phyloP scores from a whole-genome alignment of 345 rosid species.

The Corchorus capsularis region DNA sequence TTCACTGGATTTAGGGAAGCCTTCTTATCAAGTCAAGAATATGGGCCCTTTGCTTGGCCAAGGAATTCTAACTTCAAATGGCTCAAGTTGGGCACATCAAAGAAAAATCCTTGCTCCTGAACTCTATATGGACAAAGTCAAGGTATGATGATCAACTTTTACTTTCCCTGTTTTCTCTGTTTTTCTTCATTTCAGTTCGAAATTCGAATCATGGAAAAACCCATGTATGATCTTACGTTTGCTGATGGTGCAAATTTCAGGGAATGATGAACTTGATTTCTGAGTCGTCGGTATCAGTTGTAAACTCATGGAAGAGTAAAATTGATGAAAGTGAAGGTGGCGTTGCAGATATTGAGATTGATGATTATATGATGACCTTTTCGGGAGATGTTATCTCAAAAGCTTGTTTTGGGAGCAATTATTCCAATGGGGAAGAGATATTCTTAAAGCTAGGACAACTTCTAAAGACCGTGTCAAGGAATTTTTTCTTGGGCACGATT shows the following conservation, averaged over 20 bases:
- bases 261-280: constrained; percentile 36
- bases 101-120: constrained; percentile 37
- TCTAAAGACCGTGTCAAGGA: constrained; percentile 32
- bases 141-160: constrained; percentile 21
- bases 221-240: too few species aligned
- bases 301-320: constrained; percentile 37
- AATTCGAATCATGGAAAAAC: too few species aligned
- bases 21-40: constrained; percentile 36
- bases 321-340: constrained; percentile 36
- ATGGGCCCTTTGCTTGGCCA: constrained; percentile 45
- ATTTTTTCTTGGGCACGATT: constrained; percentile 26
- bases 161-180: not conserved
- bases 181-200: too few species aligned
- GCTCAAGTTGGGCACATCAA: constrained; percentile 38
- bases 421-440: constrained; percentile 34
- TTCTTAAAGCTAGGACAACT: constrained; percentile 37
- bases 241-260: constrained; percentile 11
- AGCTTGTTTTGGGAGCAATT: constrained; percentile 49
- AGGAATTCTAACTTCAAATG: too few species aligned
- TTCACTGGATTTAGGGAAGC: constrained; percentile 45
- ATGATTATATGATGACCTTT: constrained; percentile 34
- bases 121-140: constrained; percentile 34
- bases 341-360: constrained; percentile 35
- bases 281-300: constrained; percentile 27
- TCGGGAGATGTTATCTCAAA: constrained; percentile 49